These are phyloP conservation scores for Leishmania tarentolae DNA, from an alignment of 208 protist genomes.

Conservation along the genomic window DNA sequence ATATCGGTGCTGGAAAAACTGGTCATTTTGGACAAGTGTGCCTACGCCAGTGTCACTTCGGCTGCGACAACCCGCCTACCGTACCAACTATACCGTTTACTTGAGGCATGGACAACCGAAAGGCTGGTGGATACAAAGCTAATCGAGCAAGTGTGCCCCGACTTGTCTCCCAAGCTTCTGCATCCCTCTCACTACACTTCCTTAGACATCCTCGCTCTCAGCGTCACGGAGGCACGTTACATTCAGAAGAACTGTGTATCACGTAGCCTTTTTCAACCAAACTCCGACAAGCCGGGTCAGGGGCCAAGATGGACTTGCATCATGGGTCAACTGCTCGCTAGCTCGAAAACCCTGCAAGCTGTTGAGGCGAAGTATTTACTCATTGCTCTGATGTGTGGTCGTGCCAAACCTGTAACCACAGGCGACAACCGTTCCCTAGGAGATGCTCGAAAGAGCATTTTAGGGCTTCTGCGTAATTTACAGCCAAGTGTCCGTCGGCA, in stretches of 20 bases:
- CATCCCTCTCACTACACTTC: conserved; percentile 31
- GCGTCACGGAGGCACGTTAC: conserved; percentile 9
- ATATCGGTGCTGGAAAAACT: conserved; percentile 34
- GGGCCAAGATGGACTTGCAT: conserved; percentile 3
- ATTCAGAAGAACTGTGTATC: conserved; percentile 19
- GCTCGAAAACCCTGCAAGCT: conserved; percentile 15
- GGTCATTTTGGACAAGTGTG: conserved; percentile 25
- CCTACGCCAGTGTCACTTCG: neutral
- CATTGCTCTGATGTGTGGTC: neutral
- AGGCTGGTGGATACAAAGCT: neutral
- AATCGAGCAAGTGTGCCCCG: conserved; percentile 17
- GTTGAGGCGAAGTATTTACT: conserved; percentile 26
- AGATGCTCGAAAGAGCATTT: conserved; percentile 5
- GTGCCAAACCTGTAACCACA: neutral
- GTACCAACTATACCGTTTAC: conserved; percentile 22
- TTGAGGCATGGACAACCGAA: conserved; percentile 7
- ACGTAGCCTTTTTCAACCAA: neutral
- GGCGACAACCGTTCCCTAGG: neutral
- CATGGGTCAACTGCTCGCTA: conserved; percentile 4
- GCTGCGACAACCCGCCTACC: conserved; percentile 17
- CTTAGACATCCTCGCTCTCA: conserved; percentile 27
- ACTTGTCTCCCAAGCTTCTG: conserved; percentile 19
- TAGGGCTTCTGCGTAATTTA: conserved; percentile 22
- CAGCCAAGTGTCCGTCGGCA: conserved; percentile 19
- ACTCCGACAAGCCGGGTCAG: no score